These are phyloP conservation scores for Trichothecium roseum DNA, from an alignment of 2,329 filamentous ascomycete species.

Conservation along the genomic window DNA sequence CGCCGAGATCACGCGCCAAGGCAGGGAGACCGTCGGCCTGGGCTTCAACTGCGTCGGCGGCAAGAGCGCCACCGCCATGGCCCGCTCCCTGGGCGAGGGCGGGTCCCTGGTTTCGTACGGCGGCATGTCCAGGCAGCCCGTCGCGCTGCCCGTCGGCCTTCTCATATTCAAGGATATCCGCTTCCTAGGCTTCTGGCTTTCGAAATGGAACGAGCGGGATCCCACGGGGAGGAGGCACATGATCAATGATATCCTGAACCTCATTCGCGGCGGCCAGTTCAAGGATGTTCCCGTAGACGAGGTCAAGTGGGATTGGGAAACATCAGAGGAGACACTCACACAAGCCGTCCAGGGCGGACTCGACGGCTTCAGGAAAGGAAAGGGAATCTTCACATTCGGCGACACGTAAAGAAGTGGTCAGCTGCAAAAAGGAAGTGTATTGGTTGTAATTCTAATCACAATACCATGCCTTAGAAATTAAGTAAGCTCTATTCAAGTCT, in stretches of 20 bases:
- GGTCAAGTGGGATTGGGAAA: slow-evolving; percentile 75
- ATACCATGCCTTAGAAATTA: too few species aligned
- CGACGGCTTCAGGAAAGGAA: slow-evolving; percentile 74
- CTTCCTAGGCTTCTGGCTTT: slow-evolving; percentile 93
- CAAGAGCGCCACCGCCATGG: slow-evolving; percentile 67
- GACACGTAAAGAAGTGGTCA: slow-evolving; percentile 35
- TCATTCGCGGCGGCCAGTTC: slow-evolving; percentile 69
- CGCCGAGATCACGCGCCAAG: slow-evolving; percentile 58
- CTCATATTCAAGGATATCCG: slow-evolving; percentile 89
- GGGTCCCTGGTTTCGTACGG: slow-evolving; percentile 87
- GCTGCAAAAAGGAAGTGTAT: too few species aligned
- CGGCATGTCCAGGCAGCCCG: slow-evolving; percentile 83
- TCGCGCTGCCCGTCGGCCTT: slow-evolving; percentile 69
- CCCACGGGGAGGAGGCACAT: slow-evolving; percentile 65
- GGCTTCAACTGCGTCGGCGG: slow-evolving; percentile 93
- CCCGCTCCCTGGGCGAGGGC: slow-evolving; percentile 58
- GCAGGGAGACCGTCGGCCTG: slow-evolving; percentile 61
- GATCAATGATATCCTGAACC: slow-evolving; percentile 71
- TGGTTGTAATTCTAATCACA: too few species aligned
- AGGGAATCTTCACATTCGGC: slow-evolving; percentile 78
- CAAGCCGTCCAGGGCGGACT: slow-evolving; percentile 74
- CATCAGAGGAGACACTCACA: slow-evolving; percentile 56
- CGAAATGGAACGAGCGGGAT: slow-evolving; percentile 72
- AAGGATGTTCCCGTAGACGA: slow-evolving; percentile 74
- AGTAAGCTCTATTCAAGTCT: too few species aligned